A percentile compares a stretch with the other conserved stretches of the same genome.
phyloP scores from a whole-genome alignment of 257 asterid genomes.

The Solanum infundibuliforme region DNA sequence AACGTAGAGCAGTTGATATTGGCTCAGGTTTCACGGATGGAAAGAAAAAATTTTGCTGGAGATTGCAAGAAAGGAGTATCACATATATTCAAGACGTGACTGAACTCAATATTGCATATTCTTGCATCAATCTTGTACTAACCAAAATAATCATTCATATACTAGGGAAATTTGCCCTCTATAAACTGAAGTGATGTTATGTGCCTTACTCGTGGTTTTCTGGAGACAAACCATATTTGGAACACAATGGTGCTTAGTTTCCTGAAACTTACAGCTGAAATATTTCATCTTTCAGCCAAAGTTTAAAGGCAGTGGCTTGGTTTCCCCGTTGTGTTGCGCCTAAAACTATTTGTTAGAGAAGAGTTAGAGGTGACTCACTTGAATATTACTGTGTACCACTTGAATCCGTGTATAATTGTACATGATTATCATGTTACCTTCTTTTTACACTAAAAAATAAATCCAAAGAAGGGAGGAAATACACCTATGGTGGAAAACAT shows the following conservation, averaged over 20 bases:
- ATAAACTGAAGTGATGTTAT: neutral
- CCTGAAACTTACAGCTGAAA: neutral
- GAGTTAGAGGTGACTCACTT: neutral
- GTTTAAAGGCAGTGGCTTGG: neutral
- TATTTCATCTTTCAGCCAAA: neutral
- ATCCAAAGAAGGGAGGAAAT: neutral
- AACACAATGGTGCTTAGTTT: neutral
- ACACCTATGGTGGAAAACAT: neutral
- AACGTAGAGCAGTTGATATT: slow-evolving; percentile 24
- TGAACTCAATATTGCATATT: neutral
- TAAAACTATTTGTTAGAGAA: neutral
- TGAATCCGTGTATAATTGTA: neutral
- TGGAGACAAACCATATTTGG: neutral
- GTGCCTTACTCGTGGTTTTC: no score
- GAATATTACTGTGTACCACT: neutral
- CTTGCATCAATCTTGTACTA: neutral
- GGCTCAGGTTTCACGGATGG: slow-evolving; percentile 41
- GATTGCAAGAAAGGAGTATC: slow-evolving; percentile 78
- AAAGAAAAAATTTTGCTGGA: slow-evolving; percentile 47
- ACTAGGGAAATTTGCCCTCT: neutral
- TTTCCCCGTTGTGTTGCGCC: neutral
- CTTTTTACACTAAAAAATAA: neutral
- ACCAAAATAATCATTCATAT: neutral
- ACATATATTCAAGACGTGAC: slow-evolving; percentile 68
- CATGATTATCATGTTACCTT: neutral